Evolutionary conservation across 164 flowering plant genomes (phyloP), one percentile per base, ranked within the genome.

Genomic region (Dillenia turbinata): DNA sequence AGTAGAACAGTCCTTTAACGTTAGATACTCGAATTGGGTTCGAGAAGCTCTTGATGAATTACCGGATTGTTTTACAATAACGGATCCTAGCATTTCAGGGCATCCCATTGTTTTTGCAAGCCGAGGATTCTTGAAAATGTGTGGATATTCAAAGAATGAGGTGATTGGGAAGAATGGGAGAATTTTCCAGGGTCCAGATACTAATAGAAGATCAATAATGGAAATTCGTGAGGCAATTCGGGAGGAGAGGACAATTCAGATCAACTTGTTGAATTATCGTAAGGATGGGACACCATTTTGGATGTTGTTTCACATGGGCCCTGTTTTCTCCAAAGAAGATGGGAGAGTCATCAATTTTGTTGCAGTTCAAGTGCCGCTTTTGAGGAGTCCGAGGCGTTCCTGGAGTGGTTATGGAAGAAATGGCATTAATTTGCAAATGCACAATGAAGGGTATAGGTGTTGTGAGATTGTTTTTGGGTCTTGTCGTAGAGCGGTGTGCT

Each of bases 31-130:
- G 12, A 14, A 15, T 9, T 74, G 76, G 78, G 83, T 71, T 1
- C 65, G 73, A 1, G 94, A 88, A 65, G 85, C 87, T 12, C 87
- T 93, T 19, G 85, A 85, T 48, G 96, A 82, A 47, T 57, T 93
- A 51, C 73, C 80, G 0, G 87, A 88, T 50, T 81, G 69, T 56
- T 93, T 93, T 76, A 80, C 86, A 2, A 88, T 93, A 57, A 88
- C 96, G 14, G 98, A 93, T 68, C 98, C 98, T n/a, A 66, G 66
- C 40, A 74, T 90, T 60, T 71, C 83, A 2, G 98, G 97, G 11
- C 96, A 93, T 73, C 98, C 98, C 1, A 88, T 93, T 48, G 94
- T 90, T 15, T 93, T 81, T 57, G 97, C 90, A 0, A 90, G 96
- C 74, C 56, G 64, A 0, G 97, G 96, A 15, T 93, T 88, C 75